Evolutionary conservation across 495 filamentous ascomycete species (phyloP), one percentile per base, ranked within the genome.

Genomic region (Aspergillus nidulans): DNA sequence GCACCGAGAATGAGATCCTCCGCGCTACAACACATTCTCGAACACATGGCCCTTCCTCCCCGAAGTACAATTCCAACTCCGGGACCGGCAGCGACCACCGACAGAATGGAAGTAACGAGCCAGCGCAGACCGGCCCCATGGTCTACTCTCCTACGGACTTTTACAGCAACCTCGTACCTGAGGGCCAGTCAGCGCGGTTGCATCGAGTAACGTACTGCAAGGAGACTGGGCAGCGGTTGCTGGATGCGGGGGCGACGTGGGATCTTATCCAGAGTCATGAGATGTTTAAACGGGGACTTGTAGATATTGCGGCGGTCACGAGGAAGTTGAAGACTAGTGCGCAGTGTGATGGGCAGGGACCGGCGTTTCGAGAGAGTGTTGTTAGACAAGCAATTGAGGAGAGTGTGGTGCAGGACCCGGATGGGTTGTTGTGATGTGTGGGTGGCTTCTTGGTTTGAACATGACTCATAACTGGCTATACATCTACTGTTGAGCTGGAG

Each of bases 1-100:
- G 80, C 49, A 94, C 89, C 25, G 92, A 98, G 69, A 97, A 96
- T 68, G 91, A 97, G 73, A 92, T 96, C 50, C 75, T 98, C 20
- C 87, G 90, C n/a, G 89, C 89, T 7, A 91, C 88, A 15, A 49
- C 47, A 6, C 36, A 23, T 25, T 24, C 18, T 15, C 5, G 19
- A 5, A 23, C 40, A 6, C 10, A 3, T 10, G 40, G 19, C 16
- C 10, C 39, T n/a, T n/a, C n/a, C n/a, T n/a, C n/a, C n/a, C n/a
- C n/a, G n/a, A n/a, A n/a, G n/a, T n/a, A n/a, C 6, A 43, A 43
- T 16, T 15, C 38, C n/a, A 18, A 30, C 38, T 15, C 30, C 30
- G 30, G n/a, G n/a, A n/a, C n/a, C 10, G n/a, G 15, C n/a, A 28
- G 20, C 12, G 25, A n/a, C 15, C 10, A 8, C 16, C 41, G 58